These are phyloP conservation scores for Kondoa malvinella DNA, from an alignment of 768 basidiomycete species.

Conservation along the genomic window DNA sequence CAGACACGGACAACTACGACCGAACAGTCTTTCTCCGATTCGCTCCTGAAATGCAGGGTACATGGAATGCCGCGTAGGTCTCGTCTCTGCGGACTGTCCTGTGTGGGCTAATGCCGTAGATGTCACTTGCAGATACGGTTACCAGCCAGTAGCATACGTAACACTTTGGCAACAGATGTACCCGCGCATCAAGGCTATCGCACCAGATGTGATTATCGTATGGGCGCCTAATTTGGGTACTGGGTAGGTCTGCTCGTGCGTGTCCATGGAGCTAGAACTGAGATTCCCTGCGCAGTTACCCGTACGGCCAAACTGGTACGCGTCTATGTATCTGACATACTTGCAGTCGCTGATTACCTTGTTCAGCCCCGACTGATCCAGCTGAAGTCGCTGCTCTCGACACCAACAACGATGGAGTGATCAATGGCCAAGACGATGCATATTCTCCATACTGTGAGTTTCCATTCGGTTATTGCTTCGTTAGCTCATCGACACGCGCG, in stretches of 20 bases:
- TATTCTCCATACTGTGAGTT: conserved; percentile 24
- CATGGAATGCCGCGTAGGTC: conserved; percentile 19
- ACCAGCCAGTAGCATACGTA: conserved; percentile 11
- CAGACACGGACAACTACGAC: conserved; percentile 23
- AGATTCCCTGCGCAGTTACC: conserved; percentile 18
- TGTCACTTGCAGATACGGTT: conserved; percentile 11
- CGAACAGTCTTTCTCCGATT: conserved; percentile 27
- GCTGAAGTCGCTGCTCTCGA: conserved; percentile 26
- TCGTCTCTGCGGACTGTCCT: not conserved
- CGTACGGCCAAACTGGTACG: conserved; percentile 21
- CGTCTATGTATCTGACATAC: too few species aligned
- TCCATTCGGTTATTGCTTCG: too few species aligned
- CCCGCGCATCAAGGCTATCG: conserved; percentile 22
- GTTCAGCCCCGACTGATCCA: not conserved
- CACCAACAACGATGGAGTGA: conserved; percentile 22
- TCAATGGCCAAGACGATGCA: conserved; percentile 23
- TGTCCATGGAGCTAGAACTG: not conserved
- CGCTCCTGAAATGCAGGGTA: conserved; percentile 30
- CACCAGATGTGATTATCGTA: conserved; percentile 25
- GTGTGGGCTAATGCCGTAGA: not conserved
- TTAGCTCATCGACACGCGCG: not conserved
- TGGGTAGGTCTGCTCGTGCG: conserved; percentile 10
- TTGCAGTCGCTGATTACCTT: too few species aligned
- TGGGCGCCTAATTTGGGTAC: conserved; percentile 28
- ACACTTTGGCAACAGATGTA: conserved; percentile 19